phyloP scores from a whole-genome alignment of 352 stramenopile species.

The Pythium aphanidermatum region DNA sequence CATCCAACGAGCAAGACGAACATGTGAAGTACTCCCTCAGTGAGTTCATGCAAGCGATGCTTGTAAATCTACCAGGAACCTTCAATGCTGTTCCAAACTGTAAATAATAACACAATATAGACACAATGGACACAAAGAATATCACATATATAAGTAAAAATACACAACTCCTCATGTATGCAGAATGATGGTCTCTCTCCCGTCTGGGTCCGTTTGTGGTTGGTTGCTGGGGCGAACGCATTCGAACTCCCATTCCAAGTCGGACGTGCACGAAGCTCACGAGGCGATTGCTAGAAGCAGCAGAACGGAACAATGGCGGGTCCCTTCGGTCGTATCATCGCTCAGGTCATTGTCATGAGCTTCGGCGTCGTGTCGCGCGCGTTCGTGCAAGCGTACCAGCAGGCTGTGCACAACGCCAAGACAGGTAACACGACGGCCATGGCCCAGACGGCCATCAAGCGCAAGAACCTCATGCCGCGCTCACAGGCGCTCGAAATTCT shows the following conservation, averaged over 20 bases:
- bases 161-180: neutral
- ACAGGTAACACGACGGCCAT: slow-evolving; percentile 61
- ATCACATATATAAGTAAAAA: no score
- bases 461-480: slow-evolving; percentile 75
- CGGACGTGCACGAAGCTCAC: no score
- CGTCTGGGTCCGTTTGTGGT: slow-evolving; percentile 7
- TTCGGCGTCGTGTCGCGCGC: slow-evolving; percentile 78
- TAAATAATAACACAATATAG: neutral
- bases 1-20: slow-evolving; percentile 36
- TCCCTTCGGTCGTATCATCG: slow-evolving; percentile 72
- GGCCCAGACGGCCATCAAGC: slow-evolving; percentile 47
- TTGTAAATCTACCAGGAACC: slow-evolving; percentile 28
- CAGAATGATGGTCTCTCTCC: slow-evolving; percentile 20
- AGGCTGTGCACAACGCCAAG: slow-evolving; percentile 84
- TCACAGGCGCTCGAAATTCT: slow-evolving; percentile 78
- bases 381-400: slow-evolving; percentile 86
- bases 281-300: no score
- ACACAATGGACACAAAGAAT: no score
- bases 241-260: no score
- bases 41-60: slow-evolving; percentile 42
- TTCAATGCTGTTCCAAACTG: slow-evolving; percentile 24
- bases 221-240: slow-evolving; percentile 14
- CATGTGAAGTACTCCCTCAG: slow-evolving; percentile 40
- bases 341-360: slow-evolving; percentile 80
- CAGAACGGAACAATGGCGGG: no score